Conservation (phyloP, 2,329 filamentous ascomycete species). For the Arachnopeziza araneosa region DNA sequence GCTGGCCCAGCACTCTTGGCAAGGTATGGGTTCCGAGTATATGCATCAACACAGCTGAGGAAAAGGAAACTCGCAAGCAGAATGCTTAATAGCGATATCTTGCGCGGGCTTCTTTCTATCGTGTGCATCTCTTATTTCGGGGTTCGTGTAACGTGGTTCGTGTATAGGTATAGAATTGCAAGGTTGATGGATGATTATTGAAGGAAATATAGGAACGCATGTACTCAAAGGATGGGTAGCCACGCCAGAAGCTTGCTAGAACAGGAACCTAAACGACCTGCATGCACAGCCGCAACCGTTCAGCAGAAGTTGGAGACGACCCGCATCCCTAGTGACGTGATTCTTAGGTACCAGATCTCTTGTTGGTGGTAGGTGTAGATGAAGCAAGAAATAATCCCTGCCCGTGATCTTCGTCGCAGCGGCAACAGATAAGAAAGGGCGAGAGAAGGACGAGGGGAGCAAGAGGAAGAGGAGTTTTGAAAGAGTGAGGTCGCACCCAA, state of each 20-base stretch:
- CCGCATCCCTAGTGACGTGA: background rate
- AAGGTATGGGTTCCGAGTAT: slow-evolving; percentile 16
- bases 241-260: background rate
- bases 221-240: background rate
- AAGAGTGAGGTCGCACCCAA: background rate
- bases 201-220: background rate
- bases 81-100: background rate
- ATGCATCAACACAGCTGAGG: slow-evolving; percentile 14
- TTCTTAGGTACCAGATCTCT: background rate
- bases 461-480: background rate
- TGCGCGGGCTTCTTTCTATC: background rate
- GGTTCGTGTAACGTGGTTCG: background rate
- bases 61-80: slow-evolving; percentile 13
- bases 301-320: background rate
- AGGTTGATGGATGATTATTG: background rate
- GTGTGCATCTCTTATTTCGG: background rate
- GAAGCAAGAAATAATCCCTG: background rate
- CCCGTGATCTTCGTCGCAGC: background rate
- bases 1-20: slow-evolving; percentile 9
- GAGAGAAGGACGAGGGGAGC: background rate
- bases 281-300: background rate
- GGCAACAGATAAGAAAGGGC: background rate
- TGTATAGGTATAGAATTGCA: background rate
- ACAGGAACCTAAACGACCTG: slow-evolving; percentile 6
- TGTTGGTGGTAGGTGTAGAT: background rate